Base-by-base conservation (phyloP, 805 yeast species). In the Wickerhamiella cacticola region DNA sequence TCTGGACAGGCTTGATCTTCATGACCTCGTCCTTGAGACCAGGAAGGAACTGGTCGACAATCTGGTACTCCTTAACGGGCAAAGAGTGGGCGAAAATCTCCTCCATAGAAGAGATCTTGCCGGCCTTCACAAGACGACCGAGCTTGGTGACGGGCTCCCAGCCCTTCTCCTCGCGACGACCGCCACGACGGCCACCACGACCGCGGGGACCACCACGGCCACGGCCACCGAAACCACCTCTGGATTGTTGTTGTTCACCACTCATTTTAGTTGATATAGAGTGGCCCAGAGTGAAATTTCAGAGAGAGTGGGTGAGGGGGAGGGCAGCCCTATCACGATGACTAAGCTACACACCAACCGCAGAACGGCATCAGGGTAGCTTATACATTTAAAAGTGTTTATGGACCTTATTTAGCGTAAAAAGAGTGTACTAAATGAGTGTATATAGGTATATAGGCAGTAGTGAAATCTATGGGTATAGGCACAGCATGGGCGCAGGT, bases 101-200 rank as follows among this genome's bases (percentile, higher is more conserved):
- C 79, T 92, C 98, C 65, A 92, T 76, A 67, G 94, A 74, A 70
- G 88, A 73, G 75, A 92, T 79, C 82, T 92, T 89, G 73, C 95
- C 95, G 67, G 96, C 95, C 79, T 87, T 86, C 63, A 92, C 98
- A 68, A 92, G 82, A 82, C 98, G 89, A 76, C 98, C 98, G 71
- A 92, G 84, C 82, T 92, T 92, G 92, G 98, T 92, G 71, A 92
- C 97, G 76, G 98, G 98, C 66, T 80, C 80, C 98, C 98, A 92
- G 66, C 94, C 95, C 79, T 89, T 88, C 80, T 92, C 97, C 76
- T 89, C 96, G 61, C 76, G 78, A 71, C 88, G 78, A 63, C 88
- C 81, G 64, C 82, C 78, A 71, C 85, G 79, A 65, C 79, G 78
- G 57, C 79, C 80, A 61, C 61, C 59, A 41, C 68, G 66, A 34